Conservation (phyloP, 1,284 basidiomycete species). For the Singerocomus rubriflavus region DNA sequence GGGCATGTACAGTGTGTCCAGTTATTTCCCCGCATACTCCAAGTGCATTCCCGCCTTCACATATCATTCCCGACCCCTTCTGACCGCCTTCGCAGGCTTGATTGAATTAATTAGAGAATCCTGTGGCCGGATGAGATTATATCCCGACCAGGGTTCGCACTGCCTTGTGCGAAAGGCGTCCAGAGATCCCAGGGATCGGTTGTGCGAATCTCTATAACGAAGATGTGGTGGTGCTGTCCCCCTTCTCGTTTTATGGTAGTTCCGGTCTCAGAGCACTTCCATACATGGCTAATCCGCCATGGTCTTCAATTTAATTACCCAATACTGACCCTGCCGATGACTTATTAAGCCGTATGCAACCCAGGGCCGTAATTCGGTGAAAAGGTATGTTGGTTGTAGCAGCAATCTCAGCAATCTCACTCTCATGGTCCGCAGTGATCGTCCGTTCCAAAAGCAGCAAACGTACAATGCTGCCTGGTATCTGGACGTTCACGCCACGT, state of each 20-base stretch:
- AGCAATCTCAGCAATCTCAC: background rate
- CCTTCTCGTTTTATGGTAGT: conserved; percentile 10
- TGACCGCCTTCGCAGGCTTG: conserved; percentile 16
- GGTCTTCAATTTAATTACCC: background rate
- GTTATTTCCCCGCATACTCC: conserved; percentile 6
- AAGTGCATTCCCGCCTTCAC: conserved; percentile 13
- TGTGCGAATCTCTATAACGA: conserved; percentile 10
- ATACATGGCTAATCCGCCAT: background rate
- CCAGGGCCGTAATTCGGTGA: background rate
- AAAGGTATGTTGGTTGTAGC: background rate
- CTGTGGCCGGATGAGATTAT: conserved; percentile 1
- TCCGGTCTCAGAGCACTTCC: conserved; percentile 5
- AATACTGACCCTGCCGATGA: background rate
- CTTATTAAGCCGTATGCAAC: background rate
- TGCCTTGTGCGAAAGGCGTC: conserved; percentile 8
- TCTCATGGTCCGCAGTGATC: background rate
- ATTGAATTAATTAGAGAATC: conserved; percentile 3
- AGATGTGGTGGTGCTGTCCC: background rate
- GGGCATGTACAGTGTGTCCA: conserved; percentile 7
- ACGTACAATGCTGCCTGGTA: too few relatives aligned
- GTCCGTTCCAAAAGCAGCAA: background rate
- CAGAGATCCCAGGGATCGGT: background rate
- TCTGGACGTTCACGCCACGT: background rate
- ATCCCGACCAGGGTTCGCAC: conserved; percentile 3
- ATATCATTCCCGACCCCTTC: conserved; percentile 3